Conservation (phyloP, 2,329 filamentous ascomycete genomes). For the Fusarium sp. region DNA sequence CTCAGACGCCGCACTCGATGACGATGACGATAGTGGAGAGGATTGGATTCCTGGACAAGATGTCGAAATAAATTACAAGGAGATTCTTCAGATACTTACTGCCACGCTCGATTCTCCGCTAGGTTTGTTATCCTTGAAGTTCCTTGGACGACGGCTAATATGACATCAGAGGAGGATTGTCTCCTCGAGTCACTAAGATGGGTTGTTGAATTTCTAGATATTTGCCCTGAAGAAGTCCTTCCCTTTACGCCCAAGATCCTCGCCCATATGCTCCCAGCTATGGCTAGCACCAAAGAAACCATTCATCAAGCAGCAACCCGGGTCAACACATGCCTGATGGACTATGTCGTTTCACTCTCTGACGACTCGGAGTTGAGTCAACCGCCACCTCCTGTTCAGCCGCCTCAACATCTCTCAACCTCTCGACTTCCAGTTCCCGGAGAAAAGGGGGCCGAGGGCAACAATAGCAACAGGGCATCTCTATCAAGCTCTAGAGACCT, state of each 20-base stretch:
- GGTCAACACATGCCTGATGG: constrained; percentile 91
- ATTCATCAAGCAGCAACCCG: constrained; percentile 88
- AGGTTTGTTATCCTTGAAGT: constrained; percentile 60
- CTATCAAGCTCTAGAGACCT: constrained; percentile 64
- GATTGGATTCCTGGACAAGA: constrained; percentile 99
- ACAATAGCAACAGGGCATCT: constrained; percentile 62
- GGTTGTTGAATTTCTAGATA: constrained; percentile 97
- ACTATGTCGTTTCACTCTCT: constrained; percentile 91
- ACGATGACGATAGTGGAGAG: constrained; percentile 75
- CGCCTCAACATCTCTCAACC: constrained; percentile 45
- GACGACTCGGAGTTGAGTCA: constrained; percentile 66
- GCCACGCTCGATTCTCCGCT: constrained; percentile 85
- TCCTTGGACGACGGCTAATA: constrained; percentile 22
- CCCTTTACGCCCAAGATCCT: constrained; percentile 93
- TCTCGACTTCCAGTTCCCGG: constrained; percentile 57
- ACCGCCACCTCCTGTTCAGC: constrained; percentile 29
- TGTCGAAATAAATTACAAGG: constrained; percentile 91
- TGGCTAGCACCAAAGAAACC: constrained; percentile 90
- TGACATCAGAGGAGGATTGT: constrained; percentile 80
- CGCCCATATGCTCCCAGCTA: constrained; percentile 89
- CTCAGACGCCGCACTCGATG: constrained; percentile 66
- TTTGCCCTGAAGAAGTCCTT: constrained; percentile 95
- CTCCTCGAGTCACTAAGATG: constrained; percentile 90
- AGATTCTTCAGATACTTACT: constrained; percentile 91
- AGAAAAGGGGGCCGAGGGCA: constrained; percentile 57